Evolutionary conservation across 805 yeast genomes (phyloP).

Genomic region (Candida sonorensis): DNA sequence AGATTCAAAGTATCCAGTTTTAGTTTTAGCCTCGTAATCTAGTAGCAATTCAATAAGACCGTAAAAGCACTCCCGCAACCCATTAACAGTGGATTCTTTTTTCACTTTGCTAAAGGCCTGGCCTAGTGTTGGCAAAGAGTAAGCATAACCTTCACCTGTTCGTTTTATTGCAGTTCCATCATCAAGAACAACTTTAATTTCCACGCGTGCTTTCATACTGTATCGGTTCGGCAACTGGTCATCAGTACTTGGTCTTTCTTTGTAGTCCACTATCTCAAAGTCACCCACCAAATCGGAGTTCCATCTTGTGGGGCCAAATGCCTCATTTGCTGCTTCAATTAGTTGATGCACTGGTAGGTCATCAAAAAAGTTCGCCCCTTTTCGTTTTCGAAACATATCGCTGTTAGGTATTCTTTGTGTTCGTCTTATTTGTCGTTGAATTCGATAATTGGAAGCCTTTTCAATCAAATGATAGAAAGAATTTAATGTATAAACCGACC

Average conservation of each 20-base stretch:
- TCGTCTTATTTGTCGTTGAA: neutral
- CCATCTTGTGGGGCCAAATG: constrained; percentile 51
- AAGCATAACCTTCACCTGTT: constrained; percentile 34
- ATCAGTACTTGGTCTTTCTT: constrained; percentile 11
- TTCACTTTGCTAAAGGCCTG: constrained; percentile 32
- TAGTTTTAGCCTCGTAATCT: constrained; percentile 22
- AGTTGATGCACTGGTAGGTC: too few species aligned
- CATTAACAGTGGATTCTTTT: constrained; percentile 44
- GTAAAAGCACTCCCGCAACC: constrained; percentile 35
- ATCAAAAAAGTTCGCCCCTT: too few species aligned
- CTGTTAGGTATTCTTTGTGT: too few species aligned
- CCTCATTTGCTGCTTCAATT: too few species aligned
- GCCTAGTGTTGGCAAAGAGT: constrained; percentile 28
- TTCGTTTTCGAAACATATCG: too few species aligned
- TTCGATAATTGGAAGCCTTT: constrained; percentile 9
- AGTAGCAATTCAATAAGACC: constrained; percentile 26
- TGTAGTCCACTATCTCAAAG: constrained; percentile 9
- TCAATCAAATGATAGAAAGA: constrained; percentile 13
- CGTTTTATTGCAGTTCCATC: constrained; percentile 38
- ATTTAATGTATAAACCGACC: constrained; percentile 20
- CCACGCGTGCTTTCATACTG: constrained; percentile 15
- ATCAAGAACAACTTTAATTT: constrained; percentile 30
- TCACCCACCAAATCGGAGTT: constrained; percentile 20
- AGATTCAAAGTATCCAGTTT: constrained; percentile 16
- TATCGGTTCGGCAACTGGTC: constrained; percentile 12